Evolutionary conservation across 2,329 filamentous ascomycete genomes (phyloP).

Genomic region (Pseudogymnoascus sp.): DNA sequence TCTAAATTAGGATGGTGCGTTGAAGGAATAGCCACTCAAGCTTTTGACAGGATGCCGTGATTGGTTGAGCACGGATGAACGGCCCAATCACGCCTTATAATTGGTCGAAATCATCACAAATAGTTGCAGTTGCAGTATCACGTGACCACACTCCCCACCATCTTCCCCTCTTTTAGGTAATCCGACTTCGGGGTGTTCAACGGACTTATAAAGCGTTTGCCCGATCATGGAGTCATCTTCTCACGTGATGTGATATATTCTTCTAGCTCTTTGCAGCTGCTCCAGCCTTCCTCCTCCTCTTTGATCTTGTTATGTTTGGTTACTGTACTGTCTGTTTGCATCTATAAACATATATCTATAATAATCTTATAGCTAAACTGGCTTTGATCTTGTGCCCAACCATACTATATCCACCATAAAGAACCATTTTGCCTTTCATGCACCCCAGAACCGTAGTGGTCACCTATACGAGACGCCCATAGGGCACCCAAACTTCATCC

Average conservation of each 20-base stretch:
- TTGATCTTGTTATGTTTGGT: background rate
- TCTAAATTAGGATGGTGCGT: background rate
- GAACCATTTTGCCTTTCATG: conserved; percentile 4
- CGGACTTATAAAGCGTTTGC: background rate
- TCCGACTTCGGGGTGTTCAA: background rate
- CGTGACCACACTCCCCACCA: background rate
- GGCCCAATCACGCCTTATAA: background rate
- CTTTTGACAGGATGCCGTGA: background rate
- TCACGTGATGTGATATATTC: conserved; percentile 3
- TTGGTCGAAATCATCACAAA: background rate
- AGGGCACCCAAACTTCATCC: background rate
- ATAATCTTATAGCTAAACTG: conserved; percentile 1
- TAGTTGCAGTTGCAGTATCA: background rate
- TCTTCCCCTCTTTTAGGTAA: background rate
- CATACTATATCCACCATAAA: background rate
- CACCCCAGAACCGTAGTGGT: background rate
- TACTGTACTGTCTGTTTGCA: conserved; percentile 1
- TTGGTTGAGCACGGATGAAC: conserved; percentile 6
- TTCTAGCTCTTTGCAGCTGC: background rate
- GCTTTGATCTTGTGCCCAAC: background rate
- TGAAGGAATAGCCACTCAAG: background rate
- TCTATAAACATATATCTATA: conserved; percentile 5
- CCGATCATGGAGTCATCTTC: background rate
- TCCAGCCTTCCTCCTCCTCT: background rate
- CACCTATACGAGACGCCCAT: conserved; percentile 1